phyloP scores from a whole-genome alignment of 805 yeast genomes.

The Barnettozyma salicaria region DNA sequence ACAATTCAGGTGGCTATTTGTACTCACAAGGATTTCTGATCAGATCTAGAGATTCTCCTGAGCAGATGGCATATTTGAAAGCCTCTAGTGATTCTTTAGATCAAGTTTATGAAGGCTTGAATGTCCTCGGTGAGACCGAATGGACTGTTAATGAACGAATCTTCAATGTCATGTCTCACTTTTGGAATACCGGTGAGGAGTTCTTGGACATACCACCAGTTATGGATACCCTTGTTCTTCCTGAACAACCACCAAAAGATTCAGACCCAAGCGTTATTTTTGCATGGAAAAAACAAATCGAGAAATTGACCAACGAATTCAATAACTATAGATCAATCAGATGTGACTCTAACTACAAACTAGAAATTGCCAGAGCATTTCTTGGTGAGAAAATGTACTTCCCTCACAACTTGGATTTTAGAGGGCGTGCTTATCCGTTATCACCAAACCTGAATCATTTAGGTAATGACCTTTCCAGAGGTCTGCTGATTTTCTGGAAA shows the following conservation, averaged over 20 bases:
- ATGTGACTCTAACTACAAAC: conserved; percentile 88
- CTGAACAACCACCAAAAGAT: conserved; percentile 53
- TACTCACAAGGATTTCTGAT: conserved; percentile 59
- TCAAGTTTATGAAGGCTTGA: conserved; percentile 70
- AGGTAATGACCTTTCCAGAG: conserved; percentile 74
- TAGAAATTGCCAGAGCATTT: conserved; percentile 93
- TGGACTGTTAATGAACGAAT: conserved; percentile 86
- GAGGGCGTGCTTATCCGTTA: conserved; percentile 81
- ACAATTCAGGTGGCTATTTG: conserved; percentile 81
- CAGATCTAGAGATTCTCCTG: conserved; percentile 79
- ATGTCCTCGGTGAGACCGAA: conserved; percentile 78
- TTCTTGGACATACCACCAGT: conserved; percentile 70
- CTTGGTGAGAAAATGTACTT: conserved; percentile 71
- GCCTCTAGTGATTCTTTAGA: conserved; percentile 74
- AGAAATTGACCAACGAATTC: conserved; percentile 50
- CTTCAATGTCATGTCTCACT: conserved; percentile 60
- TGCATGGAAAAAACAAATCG: conserved; percentile 61
- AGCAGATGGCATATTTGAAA: conserved; percentile 80
- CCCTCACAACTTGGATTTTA: conserved; percentile 76
- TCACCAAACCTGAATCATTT: conserved; percentile 77
- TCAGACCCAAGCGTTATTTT: conserved; percentile 68
- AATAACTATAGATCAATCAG: conserved; percentile 75
- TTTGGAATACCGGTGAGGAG: conserved; percentile 83
- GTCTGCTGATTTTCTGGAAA: conserved; percentile 68
- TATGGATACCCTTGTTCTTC: conserved; percentile 39